Conservation (phyloP, 805 yeast genomes). For the Saccharomycopsis javanensis region DNA sequence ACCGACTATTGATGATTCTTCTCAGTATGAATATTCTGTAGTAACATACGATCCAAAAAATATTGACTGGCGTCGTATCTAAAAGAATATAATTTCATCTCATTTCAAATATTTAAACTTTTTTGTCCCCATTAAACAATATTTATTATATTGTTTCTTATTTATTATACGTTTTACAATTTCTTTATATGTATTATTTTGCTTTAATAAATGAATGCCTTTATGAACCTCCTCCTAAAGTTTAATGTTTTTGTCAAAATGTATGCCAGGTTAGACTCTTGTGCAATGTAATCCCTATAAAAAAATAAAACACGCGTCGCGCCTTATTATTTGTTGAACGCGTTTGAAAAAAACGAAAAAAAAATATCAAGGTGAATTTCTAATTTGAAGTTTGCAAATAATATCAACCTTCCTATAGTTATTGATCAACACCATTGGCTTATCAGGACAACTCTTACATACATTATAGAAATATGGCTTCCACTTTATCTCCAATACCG, state of each 20-base stretch:
- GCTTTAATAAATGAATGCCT: too few relatives aligned
- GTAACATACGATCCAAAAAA: conserved; percentile 1
- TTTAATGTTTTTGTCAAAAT: too few relatives aligned
- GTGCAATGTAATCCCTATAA: too few relatives aligned
- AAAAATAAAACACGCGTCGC: background rate
- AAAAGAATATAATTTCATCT: background rate
- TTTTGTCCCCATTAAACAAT: background rate
- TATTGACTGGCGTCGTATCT: conserved; percentile 2
- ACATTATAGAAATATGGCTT: background rate
- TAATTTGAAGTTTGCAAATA: too few relatives aligned
- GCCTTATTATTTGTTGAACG: background rate
- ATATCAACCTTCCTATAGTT: too few relatives aligned
- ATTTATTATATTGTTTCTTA: too few relatives aligned
- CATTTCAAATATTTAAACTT: too few relatives aligned
- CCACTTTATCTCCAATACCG: conserved; percentile 30
- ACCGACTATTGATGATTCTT: background rate
- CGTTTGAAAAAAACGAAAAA: background rate
- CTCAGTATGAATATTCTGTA: background rate
- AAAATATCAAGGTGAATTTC: too few relatives aligned
- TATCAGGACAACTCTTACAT: too few relatives aligned
- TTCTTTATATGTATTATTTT: background rate
- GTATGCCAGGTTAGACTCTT: too few relatives aligned
- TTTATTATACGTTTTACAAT: background rate
- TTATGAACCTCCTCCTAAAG: too few relatives aligned
- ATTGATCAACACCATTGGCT: too few relatives aligned